Conservation (phyloP, 257 asterid genomes). For the Jacaranda mimosifolia region DNA sequence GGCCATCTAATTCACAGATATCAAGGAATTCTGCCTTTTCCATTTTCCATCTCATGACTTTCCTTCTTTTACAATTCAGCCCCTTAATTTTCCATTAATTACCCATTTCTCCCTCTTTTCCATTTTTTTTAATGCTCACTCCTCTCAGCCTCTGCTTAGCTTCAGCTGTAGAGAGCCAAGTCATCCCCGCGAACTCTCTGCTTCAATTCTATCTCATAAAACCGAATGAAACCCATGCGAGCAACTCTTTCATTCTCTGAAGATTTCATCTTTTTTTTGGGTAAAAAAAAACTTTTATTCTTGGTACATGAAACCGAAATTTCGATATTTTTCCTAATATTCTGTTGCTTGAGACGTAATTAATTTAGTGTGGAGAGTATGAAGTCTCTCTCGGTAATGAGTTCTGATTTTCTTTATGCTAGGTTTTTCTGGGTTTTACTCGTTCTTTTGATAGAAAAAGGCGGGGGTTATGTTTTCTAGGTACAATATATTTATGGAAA, state of each 20-base stretch:
- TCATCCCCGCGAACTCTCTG: slow-evolving; percentile 36
- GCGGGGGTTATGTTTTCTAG: slow-evolving; percentile 49
- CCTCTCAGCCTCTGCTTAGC: slow-evolving; percentile 43
- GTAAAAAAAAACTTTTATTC: neutral
- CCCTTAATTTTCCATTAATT: slow-evolving; percentile 45
- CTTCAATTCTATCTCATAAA: slow-evolving; percentile 38
- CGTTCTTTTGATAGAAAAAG: slow-evolving; percentile 9
- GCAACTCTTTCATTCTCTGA: slow-evolving; percentile 30
- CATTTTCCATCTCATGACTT: slow-evolving; percentile 9
- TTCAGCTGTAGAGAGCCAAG: slow-evolving; percentile 40
- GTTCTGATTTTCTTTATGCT: slow-evolving; percentile 33
- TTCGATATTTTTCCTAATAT: slow-evolving; percentile 25
- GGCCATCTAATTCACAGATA: slow-evolving; percentile 62
- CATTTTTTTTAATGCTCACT: slow-evolving; percentile 45
- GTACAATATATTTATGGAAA: slow-evolving; percentile 22
- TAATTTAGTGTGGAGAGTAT: slow-evolving; percentile 25
- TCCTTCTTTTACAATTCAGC: slow-evolving; percentile 19
- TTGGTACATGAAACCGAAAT: neutral
- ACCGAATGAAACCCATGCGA: slow-evolving; percentile 60
- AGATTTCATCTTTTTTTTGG: neutral
- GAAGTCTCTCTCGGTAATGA: slow-evolving; percentile 35
- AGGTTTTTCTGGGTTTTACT: slow-evolving; percentile 37
- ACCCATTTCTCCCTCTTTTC: slow-evolving; percentile 33
- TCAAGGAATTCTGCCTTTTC: slow-evolving; percentile 54
- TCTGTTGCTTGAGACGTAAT: slow-evolving; percentile 31